Base-by-base conservation (phyloP, 1,284 basidiomycete species). In the Athelia sp. region DNA sequence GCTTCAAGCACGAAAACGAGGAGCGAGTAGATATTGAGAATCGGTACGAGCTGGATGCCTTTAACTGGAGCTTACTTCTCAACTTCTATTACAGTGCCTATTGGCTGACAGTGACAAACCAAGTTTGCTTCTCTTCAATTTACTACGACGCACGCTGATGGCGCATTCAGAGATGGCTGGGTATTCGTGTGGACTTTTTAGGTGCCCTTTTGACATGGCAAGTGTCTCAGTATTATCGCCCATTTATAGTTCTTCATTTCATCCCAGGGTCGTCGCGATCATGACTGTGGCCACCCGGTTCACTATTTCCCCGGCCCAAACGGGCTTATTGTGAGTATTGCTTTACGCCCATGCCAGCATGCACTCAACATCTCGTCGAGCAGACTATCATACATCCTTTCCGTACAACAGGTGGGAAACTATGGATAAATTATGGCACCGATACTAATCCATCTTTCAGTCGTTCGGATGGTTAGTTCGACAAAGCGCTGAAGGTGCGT, bases 11-110 rank as follows among this genome's bases (percentile, higher is more conserved):
- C 9, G 89, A 91, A 51, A 95, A 94, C 59, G 75, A 86, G 56
- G 73, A 80, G 34, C 76, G 83, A n/a, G 78, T 95, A 47, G 89
- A 98, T 58, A 71, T 89, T 43, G 93, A 98, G 70, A 96, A 97
- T 62, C 76, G 84, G 78, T 78, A 52, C 26, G 68, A 23, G 6
- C 48, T 6, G 43, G 46, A 14, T 14, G 24, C 55, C 6, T 26
- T 10, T 23, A 38, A 34, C 22, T 18, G 46, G 23, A 46, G 4
- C 4, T 14, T 40, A 23, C 45, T 13, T 29, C 6, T 29, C 50
- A 18, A 52, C 23, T 34, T 56, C 23, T 47, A 50, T 19, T 36
- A 15, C 46, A 79, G 90, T 32, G 92, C 93, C 2, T 96, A 95
- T 64, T 93, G 86, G 81, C 67, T 96, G 53, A 93, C 89, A 0